A percentile compares a stretch with the other conserved stretches of the same genome.
These are phyloP conservation scores for Chenopodium suecicum DNA, from an alignment of 148 eudicot genomes.

Conservation along the genomic window DNA sequence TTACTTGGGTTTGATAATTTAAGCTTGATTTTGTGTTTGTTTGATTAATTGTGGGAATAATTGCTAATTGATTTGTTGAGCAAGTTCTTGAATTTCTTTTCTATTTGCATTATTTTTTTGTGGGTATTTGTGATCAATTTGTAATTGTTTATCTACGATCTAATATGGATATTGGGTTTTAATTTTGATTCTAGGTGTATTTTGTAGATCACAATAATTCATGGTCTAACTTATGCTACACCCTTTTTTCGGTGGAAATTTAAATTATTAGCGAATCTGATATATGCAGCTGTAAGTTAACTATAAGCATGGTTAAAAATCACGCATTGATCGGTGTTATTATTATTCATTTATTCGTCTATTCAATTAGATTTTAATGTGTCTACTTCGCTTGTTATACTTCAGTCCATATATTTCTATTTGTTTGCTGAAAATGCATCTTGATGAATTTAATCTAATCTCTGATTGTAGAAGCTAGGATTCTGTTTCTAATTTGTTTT, in stretches of 20 bases:
- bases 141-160: neutral
- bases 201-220: neutral
- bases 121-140: neutral
- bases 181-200: neutral
- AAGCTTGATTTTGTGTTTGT: constrained; percentile 8
- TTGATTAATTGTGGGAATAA: constrained; percentile 2
- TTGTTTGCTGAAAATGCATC: neutral
- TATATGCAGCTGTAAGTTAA: neutral
- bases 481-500: neutral
- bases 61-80: neutral
- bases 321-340: neutral
- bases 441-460: neutral
- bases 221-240: neutral
- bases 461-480: neutral
- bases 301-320: neutral
- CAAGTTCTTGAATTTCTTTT: neutral
- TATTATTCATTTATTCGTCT: too few species aligned
- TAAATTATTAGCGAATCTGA: neutral
- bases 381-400: neutral
- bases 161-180: neutral
- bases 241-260: neutral
- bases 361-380: too few species aligned
- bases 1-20: constrained; percentile 1
- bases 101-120: neutral
- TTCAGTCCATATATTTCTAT: too few species aligned